These are phyloP conservation scores for Yamadazyma spencermartinsiae DNA, from an alignment of 1,139 yeast species.

Conservation along the genomic window DNA sequence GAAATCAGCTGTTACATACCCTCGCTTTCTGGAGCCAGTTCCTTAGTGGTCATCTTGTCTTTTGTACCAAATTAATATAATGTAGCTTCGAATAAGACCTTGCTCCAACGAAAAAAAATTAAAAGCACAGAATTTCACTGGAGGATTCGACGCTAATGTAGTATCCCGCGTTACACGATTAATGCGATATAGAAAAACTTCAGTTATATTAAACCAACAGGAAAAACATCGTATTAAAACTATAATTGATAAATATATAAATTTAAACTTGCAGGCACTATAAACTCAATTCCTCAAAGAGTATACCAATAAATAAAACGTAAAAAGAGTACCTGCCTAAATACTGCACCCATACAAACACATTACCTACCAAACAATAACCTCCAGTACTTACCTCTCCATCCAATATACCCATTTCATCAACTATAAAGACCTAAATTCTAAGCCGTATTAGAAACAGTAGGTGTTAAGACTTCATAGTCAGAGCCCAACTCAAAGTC, in stretches of 20 bases:
- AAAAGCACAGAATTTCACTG: not conserved
- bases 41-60: constrained; percentile 21
- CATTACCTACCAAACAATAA: too few relatives aligned
- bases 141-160: not conserved
- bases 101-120: not conserved
- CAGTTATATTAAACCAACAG: too few relatives aligned
- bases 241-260: too few relatives aligned
- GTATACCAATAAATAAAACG: too few relatives aligned
- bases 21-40: constrained; percentile 42
- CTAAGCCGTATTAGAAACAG: constrained; percentile 9
- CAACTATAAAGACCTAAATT: not conserved
- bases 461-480: constrained; percentile 40
- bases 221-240: too few relatives aligned
- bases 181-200: too few relatives aligned
- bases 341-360: too few relatives aligned
- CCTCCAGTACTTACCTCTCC: not conserved
- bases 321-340: too few relatives aligned
- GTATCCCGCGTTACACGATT: too few relatives aligned
- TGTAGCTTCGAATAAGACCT: not conserved
- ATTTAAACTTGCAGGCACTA: too few relatives aligned
- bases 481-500: constrained; percentile 34
- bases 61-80: not conserved
- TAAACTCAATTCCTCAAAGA: too few relatives aligned
- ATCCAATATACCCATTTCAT: too few relatives aligned
- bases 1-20: constrained; percentile 27